These are phyloP conservation scores for Cystobasidiaceae sp. DNA, from an alignment of 1,284 basidiomycete species.

Conservation along the genomic window DNA sequence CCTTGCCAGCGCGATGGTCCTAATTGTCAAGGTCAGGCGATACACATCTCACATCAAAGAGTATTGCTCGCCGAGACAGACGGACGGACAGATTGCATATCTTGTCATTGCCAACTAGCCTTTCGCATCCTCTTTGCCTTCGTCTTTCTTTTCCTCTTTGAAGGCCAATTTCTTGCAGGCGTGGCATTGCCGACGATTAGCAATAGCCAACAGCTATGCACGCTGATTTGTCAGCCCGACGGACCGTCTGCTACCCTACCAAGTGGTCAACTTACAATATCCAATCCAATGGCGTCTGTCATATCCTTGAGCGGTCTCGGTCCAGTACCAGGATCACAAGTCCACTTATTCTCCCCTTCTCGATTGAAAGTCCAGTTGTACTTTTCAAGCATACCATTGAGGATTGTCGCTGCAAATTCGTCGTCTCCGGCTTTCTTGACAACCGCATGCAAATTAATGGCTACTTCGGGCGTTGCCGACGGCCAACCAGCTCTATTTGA, in stretches of 20 bases:
- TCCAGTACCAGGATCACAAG: not conserved
- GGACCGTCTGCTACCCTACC: not conserved
- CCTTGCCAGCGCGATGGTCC: too few relatives aligned
- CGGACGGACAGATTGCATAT: too few relatives aligned
- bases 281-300: constrained; percentile 1
- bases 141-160: too few relatives aligned
- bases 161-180: too few relatives aligned
- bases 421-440: constrained; percentile 8
- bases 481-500: not conserved
- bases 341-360: constrained; percentile 13
- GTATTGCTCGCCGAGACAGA: too few relatives aligned
- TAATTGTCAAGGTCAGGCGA: too few relatives aligned
- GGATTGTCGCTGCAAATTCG: not conserved
- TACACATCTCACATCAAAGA: too few relatives aligned
- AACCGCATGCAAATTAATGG: not conserved
- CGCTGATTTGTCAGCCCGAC: not conserved
- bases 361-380: constrained; percentile 8
- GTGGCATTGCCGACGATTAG: too few relatives aligned
- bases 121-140: too few relatives aligned
- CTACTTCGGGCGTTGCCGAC: not conserved
- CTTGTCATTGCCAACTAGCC: too few relatives aligned
- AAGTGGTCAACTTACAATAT: not conserved
- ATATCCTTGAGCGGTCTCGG: not conserved
- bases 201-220: constrained; percentile 3
- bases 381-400: not conserved